These are phyloP conservation scores for Trichoderma asperelloides DNA, from an alignment of 495 filamentous ascomycete species.

Conservation along the genomic window DNA sequence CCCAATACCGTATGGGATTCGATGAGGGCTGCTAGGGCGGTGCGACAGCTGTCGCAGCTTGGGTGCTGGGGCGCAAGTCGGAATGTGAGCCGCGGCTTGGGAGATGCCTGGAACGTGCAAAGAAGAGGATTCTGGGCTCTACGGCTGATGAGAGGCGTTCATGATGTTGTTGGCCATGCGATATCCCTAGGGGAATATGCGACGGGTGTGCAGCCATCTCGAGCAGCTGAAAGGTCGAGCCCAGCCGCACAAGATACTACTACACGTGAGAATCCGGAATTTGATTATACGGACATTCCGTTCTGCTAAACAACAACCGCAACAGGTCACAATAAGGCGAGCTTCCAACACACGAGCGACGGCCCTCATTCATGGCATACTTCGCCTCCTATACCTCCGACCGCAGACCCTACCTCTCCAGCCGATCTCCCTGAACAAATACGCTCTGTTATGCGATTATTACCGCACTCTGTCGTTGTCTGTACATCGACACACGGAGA, in stretches of 20 bases:
- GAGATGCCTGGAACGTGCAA: not conserved
- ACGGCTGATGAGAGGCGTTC: slow-evolving; percentile 1
- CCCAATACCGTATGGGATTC: not conserved
- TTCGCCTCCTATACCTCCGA: not conserved
- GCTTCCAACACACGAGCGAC: not conserved
- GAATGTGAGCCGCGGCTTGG: not conserved
- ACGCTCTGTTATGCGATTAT: slow-evolving; percentile 57
- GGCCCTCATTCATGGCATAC: not conserved
- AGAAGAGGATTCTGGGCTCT: not conserved
- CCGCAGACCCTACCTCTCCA: not conserved
- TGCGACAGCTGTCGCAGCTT: slow-evolving; percentile 2
- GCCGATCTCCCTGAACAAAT: slow-evolving; percentile 30
- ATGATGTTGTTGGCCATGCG: slow-evolving; percentile 4
- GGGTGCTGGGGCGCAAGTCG: not conserved
- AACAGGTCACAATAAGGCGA: not conserved
- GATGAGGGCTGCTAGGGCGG: slow-evolving; percentile 3
- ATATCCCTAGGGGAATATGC: not conserved
- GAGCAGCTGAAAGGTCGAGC: not conserved
- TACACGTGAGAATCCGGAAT: not conserved
- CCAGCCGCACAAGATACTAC: not conserved
- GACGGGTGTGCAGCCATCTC: not conserved
- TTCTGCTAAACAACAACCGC: not conserved
- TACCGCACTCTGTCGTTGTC: slow-evolving; percentile 67
- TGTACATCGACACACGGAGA: slow-evolving; percentile 41
- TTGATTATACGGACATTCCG: not conserved